phyloP scores from a whole-genome alignment of 2,329 filamentous ascomycete genomes.

The Xylariaceae sp. region DNA sequence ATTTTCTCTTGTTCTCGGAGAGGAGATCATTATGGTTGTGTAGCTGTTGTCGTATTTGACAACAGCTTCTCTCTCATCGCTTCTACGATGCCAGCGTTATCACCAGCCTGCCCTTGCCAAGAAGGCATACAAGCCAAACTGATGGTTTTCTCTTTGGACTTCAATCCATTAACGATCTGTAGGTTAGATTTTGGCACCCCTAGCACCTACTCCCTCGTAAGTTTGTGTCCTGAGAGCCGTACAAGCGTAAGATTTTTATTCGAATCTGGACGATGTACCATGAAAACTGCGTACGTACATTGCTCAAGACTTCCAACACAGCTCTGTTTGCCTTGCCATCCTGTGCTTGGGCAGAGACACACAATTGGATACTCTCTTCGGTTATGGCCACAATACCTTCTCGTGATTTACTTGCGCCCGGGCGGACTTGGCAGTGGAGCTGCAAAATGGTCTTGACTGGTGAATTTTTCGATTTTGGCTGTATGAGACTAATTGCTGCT shows the following conservation, averaged over 20 bases:
- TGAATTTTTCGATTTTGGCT: slow-evolving; percentile 45
- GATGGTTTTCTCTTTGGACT: slow-evolving; percentile 62
- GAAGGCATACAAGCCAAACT: slow-evolving; percentile 25
- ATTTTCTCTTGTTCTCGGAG: not conserved
- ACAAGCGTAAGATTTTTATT: not conserved
- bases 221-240: no score
- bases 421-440: slow-evolving; percentile 64
- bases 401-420: slow-evolving; percentile 57
- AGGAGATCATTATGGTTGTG: not conserved
- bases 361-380: slow-evolving; percentile 57
- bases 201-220: slow-evolving; percentile 43
- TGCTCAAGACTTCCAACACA: slow-evolving; percentile 58
- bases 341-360: slow-evolving; percentile 60
- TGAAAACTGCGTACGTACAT: slow-evolving; percentile 37
- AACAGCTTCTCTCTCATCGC: slow-evolving; percentile 22
- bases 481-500: slow-evolving; percentile 45
- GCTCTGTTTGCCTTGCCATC: slow-evolving; percentile 69
- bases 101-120: slow-evolving; percentile 5
- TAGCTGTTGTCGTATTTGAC: not conserved
- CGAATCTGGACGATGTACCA: no score
- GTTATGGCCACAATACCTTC: slow-evolving; percentile 58
- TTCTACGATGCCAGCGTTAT: slow-evolving; percentile 23
- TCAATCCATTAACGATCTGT: slow-evolving; percentile 58
- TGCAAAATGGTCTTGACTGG: slow-evolving; percentile 41
- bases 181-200: slow-evolving; percentile 61